Percentiles rank a stretch among this genome's conserved stretches.
These are phyloP conservation scores for Clitoria ternatea DNA, from an alignment of 306 rosid genomes.

Conservation along the genomic window DNA sequence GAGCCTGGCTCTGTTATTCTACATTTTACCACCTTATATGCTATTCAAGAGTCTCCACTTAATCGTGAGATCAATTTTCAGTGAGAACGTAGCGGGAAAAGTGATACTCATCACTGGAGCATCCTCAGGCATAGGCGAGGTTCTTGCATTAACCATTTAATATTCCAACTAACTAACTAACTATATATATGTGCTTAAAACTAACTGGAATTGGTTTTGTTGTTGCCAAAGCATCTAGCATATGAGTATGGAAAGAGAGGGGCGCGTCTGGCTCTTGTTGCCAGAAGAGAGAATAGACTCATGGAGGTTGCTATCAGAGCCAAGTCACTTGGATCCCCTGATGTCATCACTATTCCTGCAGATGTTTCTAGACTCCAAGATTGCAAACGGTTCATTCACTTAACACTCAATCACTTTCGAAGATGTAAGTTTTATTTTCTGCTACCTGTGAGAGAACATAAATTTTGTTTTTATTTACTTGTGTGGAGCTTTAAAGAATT, in stretches of 20 bases:
- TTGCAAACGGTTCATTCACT: conserved; percentile 36
- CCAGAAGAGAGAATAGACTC: conserved; percentile 43
- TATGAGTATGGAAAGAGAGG: conserved; percentile 48
- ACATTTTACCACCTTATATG: conserved; percentile 27
- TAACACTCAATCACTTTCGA: conserved; percentile 39
- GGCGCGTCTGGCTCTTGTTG: conserved; percentile 45
- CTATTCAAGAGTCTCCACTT: conserved; percentile 29
- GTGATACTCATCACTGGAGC: conserved; percentile 57
- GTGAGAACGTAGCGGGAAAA: conserved; percentile 53
- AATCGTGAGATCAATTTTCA: neutral
- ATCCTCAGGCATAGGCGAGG: conserved; percentile 64
- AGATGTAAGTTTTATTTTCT: conserved; percentile 20
- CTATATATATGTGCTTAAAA: no score
- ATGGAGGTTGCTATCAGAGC: conserved; percentile 32
- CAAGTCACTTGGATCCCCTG: conserved; percentile 32
- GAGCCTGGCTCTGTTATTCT: neutral
- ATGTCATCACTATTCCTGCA: conserved; percentile 37
- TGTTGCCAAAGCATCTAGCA: conserved; percentile 36
- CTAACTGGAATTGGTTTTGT: neutral
- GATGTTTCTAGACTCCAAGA: conserved; percentile 44
- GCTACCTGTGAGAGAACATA: no score
- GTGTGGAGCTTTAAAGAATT: no score
- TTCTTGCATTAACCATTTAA: conserved; percentile 6
- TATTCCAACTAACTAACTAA: neutral
- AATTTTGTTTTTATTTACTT: no score